These are phyloP conservation scores for Aspergillus sp. DNA, from an alignment of 2,329 filamentous ascomycete species.

Conservation along the genomic window DNA sequence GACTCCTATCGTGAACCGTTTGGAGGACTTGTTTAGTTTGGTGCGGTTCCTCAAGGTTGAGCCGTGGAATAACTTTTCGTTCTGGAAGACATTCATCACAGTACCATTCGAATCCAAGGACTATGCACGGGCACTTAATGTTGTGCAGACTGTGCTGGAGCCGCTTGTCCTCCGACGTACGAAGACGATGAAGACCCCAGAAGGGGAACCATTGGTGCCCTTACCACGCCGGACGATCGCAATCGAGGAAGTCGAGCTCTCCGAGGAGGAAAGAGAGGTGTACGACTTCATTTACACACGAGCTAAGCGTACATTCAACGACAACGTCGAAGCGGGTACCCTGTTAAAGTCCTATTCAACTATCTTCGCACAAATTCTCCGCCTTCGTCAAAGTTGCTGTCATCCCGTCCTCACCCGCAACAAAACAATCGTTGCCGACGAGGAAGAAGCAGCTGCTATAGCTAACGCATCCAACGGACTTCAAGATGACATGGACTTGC, in stretches of 20 bases:
- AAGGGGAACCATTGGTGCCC: constrained; percentile 72
- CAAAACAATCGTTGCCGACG: constrained; percentile 74
- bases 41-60: constrained; percentile 90
- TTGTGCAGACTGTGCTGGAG: constrained; percentile 93
- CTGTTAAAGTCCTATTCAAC: constrained; percentile 93
- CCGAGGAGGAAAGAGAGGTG: constrained; percentile 75
- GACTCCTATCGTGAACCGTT: constrained; percentile 90
- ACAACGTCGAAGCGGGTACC: constrained; percentile 84
- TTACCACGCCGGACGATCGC: constrained; percentile 73
- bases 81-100: constrained; percentile 98
- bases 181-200: constrained; percentile 96
- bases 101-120: constrained; percentile 94
- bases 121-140: constrained; percentile 85
- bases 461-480: constrained; percentile 75
- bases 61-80: constrained; percentile 98
- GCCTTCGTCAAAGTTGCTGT: constrained; percentile 87
- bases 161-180: constrained; percentile 91
- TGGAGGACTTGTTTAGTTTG: constrained; percentile 90
- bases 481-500: constrained; percentile 92
- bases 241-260: constrained; percentile 83
- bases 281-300: constrained; percentile 84
- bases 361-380: constrained; percentile 92
- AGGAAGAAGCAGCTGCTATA: constrained; percentile 71
- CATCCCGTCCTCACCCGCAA: constrained; percentile 87
- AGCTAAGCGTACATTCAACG: constrained; percentile 75